Evolutionary conservation across 306 rosid genomes (phyloP), one percentile per base, ranked within the genome.

Genomic region (Prunus padus): DNA sequence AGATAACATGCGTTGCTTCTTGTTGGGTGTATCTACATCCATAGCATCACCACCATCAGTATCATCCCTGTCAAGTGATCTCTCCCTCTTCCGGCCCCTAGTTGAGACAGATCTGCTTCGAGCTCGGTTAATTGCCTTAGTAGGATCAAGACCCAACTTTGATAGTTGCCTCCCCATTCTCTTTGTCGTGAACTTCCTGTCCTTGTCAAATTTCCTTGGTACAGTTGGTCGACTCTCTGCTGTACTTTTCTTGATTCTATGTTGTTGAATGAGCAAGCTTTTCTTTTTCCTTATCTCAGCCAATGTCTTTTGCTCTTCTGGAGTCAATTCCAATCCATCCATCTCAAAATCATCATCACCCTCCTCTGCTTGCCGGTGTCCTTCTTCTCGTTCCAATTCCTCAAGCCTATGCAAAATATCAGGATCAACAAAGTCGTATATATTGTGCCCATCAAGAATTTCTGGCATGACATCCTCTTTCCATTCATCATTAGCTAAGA

Each of bases 81-180:
- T 86, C 72, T 84, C 96, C 87, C 96, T 91, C 77, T 89, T 89
- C 61, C 88, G 85, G 31, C 98, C 96, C 79, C 75, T 81, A 64
- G 61, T 77, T 26, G 88, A 68, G 16, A 50, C 78, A 69, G 97
- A 91, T 78, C 61, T 89, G 76, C 98, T 91, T 5, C 89, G 93
- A 65, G 89, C 90, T 72, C 96, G 89, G 66, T 88, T 46, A 55
- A 91, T 77, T 45, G 97, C 96, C 73, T 78, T 28, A 72, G 81
- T 20, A 2, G 97, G 92, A 86, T 91, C 89, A 77, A 91, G 84
- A 76, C 98, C 98, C 82, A 88, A 68, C 52, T 83, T 60, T 16
- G 97, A 86, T 72, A 93, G 72, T 75, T 93, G 91, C 84, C 98
- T 85, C 72, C 93, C 98, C 98, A 93, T 93, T 85, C 95, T 89